These are phyloP conservation scores for Barnettozyma vustinii DNA, from an alignment of 805 yeast genomes.

Conservation along the genomic window DNA sequence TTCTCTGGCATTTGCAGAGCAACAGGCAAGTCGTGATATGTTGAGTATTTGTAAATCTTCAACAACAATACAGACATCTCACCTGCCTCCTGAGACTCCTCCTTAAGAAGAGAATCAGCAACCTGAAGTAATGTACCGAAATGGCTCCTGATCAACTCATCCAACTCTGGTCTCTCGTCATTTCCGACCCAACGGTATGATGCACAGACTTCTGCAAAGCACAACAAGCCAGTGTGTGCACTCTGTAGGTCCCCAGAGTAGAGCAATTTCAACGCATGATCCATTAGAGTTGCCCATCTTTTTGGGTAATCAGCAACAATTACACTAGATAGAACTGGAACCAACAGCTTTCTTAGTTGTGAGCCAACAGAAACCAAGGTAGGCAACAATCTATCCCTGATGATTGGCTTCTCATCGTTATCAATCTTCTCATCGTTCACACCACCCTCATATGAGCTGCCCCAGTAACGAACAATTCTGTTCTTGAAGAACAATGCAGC, in stretches of 20 bases:
- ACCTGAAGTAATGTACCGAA: constrained; percentile 65
- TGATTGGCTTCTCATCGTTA: constrained; percentile 66
- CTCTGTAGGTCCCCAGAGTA: constrained; percentile 36
- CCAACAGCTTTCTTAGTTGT: constrained; percentile 35
- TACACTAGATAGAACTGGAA: constrained; percentile 49
- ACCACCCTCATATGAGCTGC: constrained; percentile 22
- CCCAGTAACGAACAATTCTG: constrained; percentile 63
- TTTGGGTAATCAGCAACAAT: constrained; percentile 45
- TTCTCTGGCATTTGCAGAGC: constrained; percentile 50
- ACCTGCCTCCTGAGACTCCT: constrained; percentile 43
- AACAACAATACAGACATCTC: constrained; percentile 72
- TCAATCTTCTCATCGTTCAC: constrained; percentile 38
- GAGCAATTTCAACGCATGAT: constrained; percentile 41
- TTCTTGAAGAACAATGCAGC: constrained; percentile 85
- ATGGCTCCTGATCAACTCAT: constrained; percentile 46
- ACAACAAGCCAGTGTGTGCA: constrained; percentile 60
- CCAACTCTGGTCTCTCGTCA: constrained; percentile 46
- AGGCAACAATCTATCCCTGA: constrained; percentile 62
- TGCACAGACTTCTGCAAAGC: constrained; percentile 65
- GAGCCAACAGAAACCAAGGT: constrained; percentile 50
- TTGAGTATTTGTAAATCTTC: constrained; percentile 73
- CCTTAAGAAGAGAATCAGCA: constrained; percentile 48
- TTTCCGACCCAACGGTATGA: constrained; percentile 69
- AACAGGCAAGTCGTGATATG: constrained; percentile 66
- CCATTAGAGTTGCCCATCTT: constrained; percentile 51